A percentile compares a stretch with the other conserved stretches of the same genome.
Conservation (phyloP, 2,329 filamentous ascomycete species). For the Fusarium sp. region DNA sequence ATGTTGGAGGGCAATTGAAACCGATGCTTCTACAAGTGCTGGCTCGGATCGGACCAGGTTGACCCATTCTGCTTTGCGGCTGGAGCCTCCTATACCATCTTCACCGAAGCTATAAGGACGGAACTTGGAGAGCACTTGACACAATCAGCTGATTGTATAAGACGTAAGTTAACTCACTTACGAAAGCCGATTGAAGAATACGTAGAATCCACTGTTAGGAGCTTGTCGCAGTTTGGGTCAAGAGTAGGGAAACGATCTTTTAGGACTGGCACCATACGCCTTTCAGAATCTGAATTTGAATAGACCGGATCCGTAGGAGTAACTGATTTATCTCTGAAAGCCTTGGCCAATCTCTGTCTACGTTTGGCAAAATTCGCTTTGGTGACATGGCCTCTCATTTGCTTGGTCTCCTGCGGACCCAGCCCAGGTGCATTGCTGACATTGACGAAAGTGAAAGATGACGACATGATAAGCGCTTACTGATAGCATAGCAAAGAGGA, state of each 20-base stretch:
- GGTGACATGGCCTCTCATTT: slow-evolving; percentile 20
- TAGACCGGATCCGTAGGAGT: no score
- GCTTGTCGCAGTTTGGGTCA: neutral
- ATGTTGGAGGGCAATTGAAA: slow-evolving; percentile 33
- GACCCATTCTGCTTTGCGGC: slow-evolving; percentile 24
- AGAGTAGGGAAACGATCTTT: no score
- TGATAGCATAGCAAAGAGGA: no score
- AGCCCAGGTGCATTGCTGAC: slow-evolving; percentile 12
- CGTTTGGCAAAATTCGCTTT: slow-evolving; percentile 21
- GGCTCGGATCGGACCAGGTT: slow-evolving; percentile 37
- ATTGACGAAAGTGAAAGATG: slow-evolving; percentile 14
- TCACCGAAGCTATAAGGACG: slow-evolving; percentile 9
- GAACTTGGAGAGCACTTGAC: slow-evolving; percentile 5
- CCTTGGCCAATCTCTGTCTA: slow-evolving; percentile 4
- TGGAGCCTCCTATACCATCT: neutral
- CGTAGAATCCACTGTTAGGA: neutral
- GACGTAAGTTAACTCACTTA: neutral
- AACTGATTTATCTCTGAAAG: neutral
- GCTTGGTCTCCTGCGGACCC: slow-evolving; percentile 7
- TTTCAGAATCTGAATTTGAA: neutral
- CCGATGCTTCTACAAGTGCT: slow-evolving; percentile 42
- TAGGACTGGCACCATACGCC: no score
- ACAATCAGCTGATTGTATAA: neutral
- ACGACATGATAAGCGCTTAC: neutral
- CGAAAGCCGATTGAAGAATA: slow-evolving; percentile 1